Evolutionary conservation across 1,139 yeast genomes (phyloP).

Genomic region (Debaryomyces singareniensis): DNA sequence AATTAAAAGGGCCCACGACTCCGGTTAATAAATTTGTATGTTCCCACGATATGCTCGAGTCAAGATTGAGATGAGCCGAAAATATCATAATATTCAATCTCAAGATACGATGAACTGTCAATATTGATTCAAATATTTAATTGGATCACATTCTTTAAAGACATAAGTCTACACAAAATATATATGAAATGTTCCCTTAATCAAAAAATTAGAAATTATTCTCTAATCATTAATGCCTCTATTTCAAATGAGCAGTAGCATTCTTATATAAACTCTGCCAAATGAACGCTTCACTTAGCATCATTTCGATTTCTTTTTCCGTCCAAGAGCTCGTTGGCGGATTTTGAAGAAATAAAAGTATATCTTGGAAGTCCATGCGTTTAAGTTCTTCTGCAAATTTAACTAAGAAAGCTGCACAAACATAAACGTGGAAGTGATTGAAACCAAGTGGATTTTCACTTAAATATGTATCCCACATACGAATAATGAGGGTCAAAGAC

Average conservation of each 20-base stretch:
- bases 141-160: no score
- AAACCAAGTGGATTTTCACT: constrained; percentile 87
- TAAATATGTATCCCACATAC: constrained; percentile 98
- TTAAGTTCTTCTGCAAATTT: constrained; percentile 76
- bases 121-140: no score
- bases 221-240: constrained; percentile 1
- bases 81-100: no score
- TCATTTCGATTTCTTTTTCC: constrained; percentile 83
- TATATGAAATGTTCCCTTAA: no score
- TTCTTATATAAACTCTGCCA: constrained; percentile 93
- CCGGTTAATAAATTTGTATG: constrained; percentile 2
- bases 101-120: no score
- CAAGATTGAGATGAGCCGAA: constrained; percentile 54
- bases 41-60: constrained; percentile 1
- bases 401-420: constrained; percentile 94
- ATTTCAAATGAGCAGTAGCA: constrained; percentile 73
- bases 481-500: constrained; percentile 64
- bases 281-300: constrained; percentile 91
- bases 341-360: constrained; percentile 80
- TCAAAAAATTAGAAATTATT: no score
- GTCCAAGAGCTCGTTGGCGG: constrained; percentile 85
- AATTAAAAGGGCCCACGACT: constrained; percentile 2
- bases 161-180: no score
- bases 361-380: constrained; percentile 91
- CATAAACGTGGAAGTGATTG: constrained; percentile 90